Evolutionary conservation across 169 alveolate genomes (phyloP), one percentile per base, ranked within the genome.

Genomic region (Eimeria sp.): DNA sequence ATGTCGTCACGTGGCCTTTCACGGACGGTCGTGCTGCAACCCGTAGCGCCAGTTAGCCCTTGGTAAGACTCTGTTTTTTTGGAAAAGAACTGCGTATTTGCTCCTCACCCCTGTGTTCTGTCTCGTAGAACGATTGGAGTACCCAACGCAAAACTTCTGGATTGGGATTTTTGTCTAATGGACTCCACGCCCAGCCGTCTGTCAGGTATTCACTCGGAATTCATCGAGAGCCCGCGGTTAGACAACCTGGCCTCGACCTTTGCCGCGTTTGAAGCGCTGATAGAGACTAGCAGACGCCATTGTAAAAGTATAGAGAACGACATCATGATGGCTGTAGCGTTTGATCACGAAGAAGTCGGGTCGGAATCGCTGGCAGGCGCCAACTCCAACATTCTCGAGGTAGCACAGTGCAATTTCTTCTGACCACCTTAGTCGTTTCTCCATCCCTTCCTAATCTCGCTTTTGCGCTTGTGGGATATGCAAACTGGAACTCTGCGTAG

Each of bases 281-380:
- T 80, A 51, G 95, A 72, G 57, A 51, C 88, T 30, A 51, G 84
- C 82, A 30, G 43, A 27, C 87, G 61, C 58, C 92, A 82, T 25
- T n/a, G 25, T n/a, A 5, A 61, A 51, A 67, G 82, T 27, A 63
- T 78, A 22, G 65, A n/a, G 10, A 25, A 9, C 5, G 98, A 96
- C 43, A 92, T 98, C 30, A 40, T 65, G 51, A 58, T 98, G 34
- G 97, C 98, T 14, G 98, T 95, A 49, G 98, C 99, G 10, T 99
- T 98, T 96, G 99, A 99, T 97, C 99, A 99, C 95, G 99, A 99
- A 96, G 99, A 96, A 98, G 98, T 98, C 2, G 99, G 99, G n/a
- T 97, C 99, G 78, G 82, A 95, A 94, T 97, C 99, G 76, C 98
- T 97, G 75, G 94, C 98, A 80, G 99, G 99, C 45, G 99, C 99